These are phyloP conservation scores for Alternaria sp. DNA, from an alignment of 2,329 filamentous ascomycete genomes.

Conservation along the genomic window DNA sequence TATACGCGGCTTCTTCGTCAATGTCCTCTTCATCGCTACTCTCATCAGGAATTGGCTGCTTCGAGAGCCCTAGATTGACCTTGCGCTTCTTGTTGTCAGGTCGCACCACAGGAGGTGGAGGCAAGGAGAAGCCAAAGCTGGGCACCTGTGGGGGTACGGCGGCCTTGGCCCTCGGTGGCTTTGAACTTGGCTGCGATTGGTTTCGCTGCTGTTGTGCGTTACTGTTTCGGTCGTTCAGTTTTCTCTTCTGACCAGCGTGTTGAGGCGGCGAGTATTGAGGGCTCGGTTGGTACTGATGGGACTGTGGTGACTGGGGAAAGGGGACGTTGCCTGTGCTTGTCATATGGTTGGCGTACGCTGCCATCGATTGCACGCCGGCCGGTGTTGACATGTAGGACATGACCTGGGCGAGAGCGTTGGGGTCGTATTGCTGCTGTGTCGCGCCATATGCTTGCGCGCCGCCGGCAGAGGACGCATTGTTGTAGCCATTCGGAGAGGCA, in stretches of 20 bases:
- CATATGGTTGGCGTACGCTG: constrained; percentile 33
- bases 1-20: constrained; percentile 68
- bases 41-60: constrained; percentile 57
- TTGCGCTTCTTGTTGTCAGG: constrained; percentile 71
- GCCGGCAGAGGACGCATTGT: constrained; percentile 21
- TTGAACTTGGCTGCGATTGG: constrained; percentile 23
- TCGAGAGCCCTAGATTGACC: constrained; percentile 73
- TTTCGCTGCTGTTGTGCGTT: constrained; percentile 15
- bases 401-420: constrained; percentile 33
- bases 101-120: constrained; percentile 15
- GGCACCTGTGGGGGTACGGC: constrained; percentile 43
- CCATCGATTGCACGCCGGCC: constrained; percentile 36
- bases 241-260: constrained; percentile 39
- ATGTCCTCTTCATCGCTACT: constrained; percentile 68
- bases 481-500: constrained; percentile 9
- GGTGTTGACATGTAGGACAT: constrained; percentile 41
- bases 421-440: constrained; percentile 24
- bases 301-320: constrained; percentile 1
- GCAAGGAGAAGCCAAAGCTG: constrained; percentile 45
- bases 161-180: constrained; percentile 43
- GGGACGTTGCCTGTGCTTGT: constrained; percentile 7
- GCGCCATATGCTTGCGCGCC: constrained; percentile 11
- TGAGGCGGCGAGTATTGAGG: constrained; percentile 22
- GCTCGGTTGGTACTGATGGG: constrained; percentile 11
- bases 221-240: constrained; percentile 26